A percentile compares a stretch with the other conserved stretches of the same genome.
phyloP scores from a whole-genome alignment of 495 filamentous ascomycete genomes.

The Neurospora africana region DNA sequence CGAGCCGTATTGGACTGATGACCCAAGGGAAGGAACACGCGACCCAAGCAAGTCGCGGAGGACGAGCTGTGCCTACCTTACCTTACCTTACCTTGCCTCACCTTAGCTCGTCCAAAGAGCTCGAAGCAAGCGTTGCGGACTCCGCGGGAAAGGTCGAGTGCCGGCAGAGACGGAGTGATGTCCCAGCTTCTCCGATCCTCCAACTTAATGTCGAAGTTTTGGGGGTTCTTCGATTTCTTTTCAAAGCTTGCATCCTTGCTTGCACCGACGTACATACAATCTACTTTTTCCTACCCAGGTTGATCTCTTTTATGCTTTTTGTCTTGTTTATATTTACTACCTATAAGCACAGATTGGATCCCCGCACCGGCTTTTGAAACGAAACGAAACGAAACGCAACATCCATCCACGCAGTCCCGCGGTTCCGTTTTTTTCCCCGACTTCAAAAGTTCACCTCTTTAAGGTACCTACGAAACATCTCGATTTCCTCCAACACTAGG shows the following conservation, averaged over 20 bases:
- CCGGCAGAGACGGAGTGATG: no score
- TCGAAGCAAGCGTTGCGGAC: not conserved
- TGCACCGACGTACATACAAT: not conserved
- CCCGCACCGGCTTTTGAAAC: no score
- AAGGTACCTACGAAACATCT: not conserved
- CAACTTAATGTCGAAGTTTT: no score
- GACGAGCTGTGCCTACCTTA: not conserved
- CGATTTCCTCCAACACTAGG: not conserved
- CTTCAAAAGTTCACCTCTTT: not conserved
- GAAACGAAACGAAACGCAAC: not conserved
- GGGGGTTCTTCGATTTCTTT: no score
- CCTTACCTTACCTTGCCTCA: not conserved
- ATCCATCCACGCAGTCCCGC: not conserved
- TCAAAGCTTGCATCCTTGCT: no score
- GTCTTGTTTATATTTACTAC: no score
- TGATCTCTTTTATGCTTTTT: not conserved
- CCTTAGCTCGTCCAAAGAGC: not conserved
- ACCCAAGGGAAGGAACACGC: not conserved
- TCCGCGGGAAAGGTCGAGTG: not conserved
- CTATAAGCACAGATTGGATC: not conserved
- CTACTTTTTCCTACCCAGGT: not conserved
- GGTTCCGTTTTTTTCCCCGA: not conserved
- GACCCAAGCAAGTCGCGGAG: not conserved
- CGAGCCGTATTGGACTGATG: no score
- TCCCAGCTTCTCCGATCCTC: no score